Base-by-base conservation (phyloP, 345 rosid genomes). In the Schrenkiella parvula region DNA sequence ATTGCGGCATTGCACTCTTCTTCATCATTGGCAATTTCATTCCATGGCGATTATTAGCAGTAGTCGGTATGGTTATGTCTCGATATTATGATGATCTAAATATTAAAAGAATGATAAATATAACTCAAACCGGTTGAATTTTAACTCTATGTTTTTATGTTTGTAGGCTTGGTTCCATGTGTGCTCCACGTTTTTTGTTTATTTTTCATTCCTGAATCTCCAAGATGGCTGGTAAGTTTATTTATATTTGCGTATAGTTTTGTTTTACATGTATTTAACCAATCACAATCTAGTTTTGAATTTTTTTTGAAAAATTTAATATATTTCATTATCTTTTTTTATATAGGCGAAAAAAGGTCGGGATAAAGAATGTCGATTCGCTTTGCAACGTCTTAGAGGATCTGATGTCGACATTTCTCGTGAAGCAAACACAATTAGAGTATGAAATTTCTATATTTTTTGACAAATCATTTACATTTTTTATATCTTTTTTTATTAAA, bases 211-310 rank as follows among this genome's bases (percentile, higher is more conserved):
- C 81, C 81, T n/a, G 81, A 78, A 39, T 78, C 81, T 61, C 81
- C 81, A 39, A 72, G 81, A 73, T 78, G 81, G 81, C 59, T 78
- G 71, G 89, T 85, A 74, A 42, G 31, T 54, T 23, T 39, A 31
- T 12, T 37, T 18, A 5, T 52, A n/a, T 6, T 23, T 47, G 8
- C 57, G 23, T 25, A 22, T 23, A 0, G 25, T 65, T 23, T 32
- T 63, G 2, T 28, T 42, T 53, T 54, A 2, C 28, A 47, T 50
- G 8, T 3, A 23, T 23, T 0, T 53, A 53, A 13, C 11, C 43
- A 29, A 54, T 43, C 34, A 39, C 6, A 14, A 21, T 6, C 29
- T 21, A 19, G 19, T 64, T 51, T 44, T 65, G 2, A 18, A 31
- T 2, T 38, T 21, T 2, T 25, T 31, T 65, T n/a, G 12, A 2